Conservation (phyloP, 257 asterid species). For the Penstemon barbatus region DNA sequence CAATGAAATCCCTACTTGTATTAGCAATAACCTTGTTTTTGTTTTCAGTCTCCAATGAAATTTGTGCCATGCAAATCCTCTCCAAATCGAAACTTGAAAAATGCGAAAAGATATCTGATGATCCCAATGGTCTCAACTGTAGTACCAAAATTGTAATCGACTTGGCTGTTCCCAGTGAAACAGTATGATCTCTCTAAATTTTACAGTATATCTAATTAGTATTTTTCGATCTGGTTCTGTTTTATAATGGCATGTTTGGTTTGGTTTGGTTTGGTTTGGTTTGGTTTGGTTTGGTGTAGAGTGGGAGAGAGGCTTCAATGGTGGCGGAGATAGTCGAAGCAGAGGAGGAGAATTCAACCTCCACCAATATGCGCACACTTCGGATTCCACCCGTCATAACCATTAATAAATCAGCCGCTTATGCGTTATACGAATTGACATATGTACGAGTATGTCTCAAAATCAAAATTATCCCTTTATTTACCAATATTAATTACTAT, state of each 20-base stretch:
- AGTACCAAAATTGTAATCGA: conserved; percentile 66
- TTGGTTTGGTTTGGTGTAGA: conserved; percentile 35
- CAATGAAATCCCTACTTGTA: too few species aligned
- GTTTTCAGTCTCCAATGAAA: conserved; percentile 22
- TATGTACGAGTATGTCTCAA: conserved; percentile 64
- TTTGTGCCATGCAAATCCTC: conserved; percentile 50
- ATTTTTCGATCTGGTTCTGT: neutral
- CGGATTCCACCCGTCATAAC: conserved; percentile 82
- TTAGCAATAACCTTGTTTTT: conserved; percentile 13
- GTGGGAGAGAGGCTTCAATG: conserved; percentile 89
- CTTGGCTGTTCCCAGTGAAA: conserved; percentile 90
- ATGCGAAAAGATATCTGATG: conserved; percentile 61
- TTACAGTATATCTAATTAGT: neutral
- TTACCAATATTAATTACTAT: neutral
- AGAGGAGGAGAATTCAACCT: conserved; percentile 70
- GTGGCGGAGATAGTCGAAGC: conserved; percentile 97
- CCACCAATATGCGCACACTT: conserved; percentile 67
- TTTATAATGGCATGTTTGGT: neutral
- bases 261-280: neutral
- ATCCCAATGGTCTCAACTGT: conserved; percentile 67
- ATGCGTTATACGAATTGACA: conserved; percentile 73
- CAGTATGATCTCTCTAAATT: conserved; percentile 37
- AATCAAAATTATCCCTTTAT: neutral
- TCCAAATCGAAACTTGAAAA: conserved; percentile 82
- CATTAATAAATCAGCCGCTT: conserved; percentile 80